Base-by-base conservation (phyloP, 179 eudicot species). In the Drosera spatulata region DNA sequence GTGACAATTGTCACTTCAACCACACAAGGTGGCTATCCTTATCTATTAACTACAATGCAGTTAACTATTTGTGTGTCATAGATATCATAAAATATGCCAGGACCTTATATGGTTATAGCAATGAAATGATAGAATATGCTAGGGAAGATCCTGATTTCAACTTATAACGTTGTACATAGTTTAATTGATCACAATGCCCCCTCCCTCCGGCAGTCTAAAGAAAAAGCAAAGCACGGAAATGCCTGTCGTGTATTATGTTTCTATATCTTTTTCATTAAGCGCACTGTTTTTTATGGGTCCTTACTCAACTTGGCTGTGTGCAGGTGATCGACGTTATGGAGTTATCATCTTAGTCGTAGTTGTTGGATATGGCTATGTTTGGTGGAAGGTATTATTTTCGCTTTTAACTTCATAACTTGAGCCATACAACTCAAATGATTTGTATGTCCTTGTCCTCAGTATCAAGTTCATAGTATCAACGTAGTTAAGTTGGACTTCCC, bases 321-420 rank as follows among this genome's bases (percentile, higher is more conserved):
- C 75, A 86, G 95, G 80, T 61, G 69, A 81, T 56, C 79, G 80
- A 43, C 74, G 66, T 63, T 81, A 79, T 70, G 82, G 87, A 55
- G 65, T 74, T 5, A 53, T 83, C 43, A 51, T 86, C 47, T 63
- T 86, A 39, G 66, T 79, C 57, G 76, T 79, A 50, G 81, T 70
- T 70, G 71, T 76, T 64, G 95, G 89, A 53, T 81, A 66, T 69
- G 95, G 89, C 62, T 83, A 81, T 63, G 72, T 76, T 66, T 83
- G 95, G 95, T 86, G 94, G 94, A 86, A 86, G 94, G 94, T 86
- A 83, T 75, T 12, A 13, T 46, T 44, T 55, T 49, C 12, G 15
- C 49, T 8, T 10, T 10, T 1, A 46, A 45, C 49, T 6, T 45
- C 10, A 45, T 6, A 45, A 6, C 49, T 45, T 1, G 8, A 45